Evolutionary conservation across 2,329 filamentous ascomycete species (phyloP), one percentile per base, ranked within the genome.

Genomic region (Colletotrichum zoysiae): DNA sequence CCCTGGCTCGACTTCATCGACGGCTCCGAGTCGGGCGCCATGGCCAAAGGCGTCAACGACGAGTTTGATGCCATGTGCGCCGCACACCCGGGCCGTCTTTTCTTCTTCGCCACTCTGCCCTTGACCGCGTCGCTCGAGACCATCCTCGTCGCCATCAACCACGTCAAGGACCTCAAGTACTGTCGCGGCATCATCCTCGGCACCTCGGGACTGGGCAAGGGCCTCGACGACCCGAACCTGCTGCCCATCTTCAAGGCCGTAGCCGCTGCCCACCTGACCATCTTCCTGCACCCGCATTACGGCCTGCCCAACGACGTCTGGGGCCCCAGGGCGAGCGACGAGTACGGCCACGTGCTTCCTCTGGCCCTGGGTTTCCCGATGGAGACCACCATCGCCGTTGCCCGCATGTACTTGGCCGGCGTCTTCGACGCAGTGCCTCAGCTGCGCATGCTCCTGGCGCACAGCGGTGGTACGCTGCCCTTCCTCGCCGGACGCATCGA

Each of bases 221-320:
- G 95, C 0, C 86, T 98, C 1, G 95, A 98, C 78, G 95, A 98
- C 80, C 86, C 88, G 2, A 82, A 83, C 0, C 83, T 98, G 35
- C 86, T 95, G 46, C 90, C 92, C 0, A 87, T 98, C 14, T 93
- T 94, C 81, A 80, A 86, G 14, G 90, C 91, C 0, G 81, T 98
- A 1, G 89, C 93, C 53, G 86, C 88, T 51, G 88, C 88, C 0
- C 81, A 85, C 9, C 84, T 94, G 44, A 84, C 93, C 33, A 85
- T 97, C 60, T 98, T 98, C 83, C 81, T 98, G 63, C 95, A 98
- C 81, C 95, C 95, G 38, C 95, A 98, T 81, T 97, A 98, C 79
- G 95, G 95, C 1, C 87, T 98, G 2, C 95, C 94, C 0, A 88
- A 89, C 71, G 88, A 90, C 11, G 93, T 97, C 4, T 97, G 93